Conservation (phyloP, 208 protist species). For the Wallacemonas sp. region DNA sequence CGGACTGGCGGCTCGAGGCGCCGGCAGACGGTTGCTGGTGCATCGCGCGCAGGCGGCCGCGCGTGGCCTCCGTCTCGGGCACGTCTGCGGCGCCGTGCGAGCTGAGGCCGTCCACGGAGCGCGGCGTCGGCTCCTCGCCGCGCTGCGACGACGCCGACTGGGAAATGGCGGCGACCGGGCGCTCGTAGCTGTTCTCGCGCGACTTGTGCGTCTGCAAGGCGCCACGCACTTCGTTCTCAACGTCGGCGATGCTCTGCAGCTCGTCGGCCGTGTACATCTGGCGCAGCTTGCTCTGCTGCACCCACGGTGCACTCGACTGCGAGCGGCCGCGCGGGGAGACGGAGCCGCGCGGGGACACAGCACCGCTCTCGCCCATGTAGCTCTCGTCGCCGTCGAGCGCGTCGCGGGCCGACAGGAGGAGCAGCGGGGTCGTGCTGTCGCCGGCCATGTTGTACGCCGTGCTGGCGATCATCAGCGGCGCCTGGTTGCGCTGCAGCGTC, state of each 20-base stretch:
- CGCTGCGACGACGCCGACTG: background rate
- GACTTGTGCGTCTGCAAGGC: conserved; percentile 37
- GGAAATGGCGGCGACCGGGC: conserved; percentile 6
- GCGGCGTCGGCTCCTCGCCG: background rate
- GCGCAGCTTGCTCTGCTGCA: conserved; percentile 40
- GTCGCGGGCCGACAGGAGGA: conserved; percentile 37
- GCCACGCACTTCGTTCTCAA: conserved; percentile 61
- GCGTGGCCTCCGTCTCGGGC: conserved; percentile 15
- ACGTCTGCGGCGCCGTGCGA: conserved; percentile 5
- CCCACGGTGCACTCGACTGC: conserved; percentile 23
- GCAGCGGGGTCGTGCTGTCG: conserved; percentile 28
- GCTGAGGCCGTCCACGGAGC: conserved; percentile 13
- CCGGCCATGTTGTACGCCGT: conserved; percentile 44
- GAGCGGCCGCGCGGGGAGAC: conserved; percentile 35
- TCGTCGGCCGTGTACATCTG: conserved; percentile 57
- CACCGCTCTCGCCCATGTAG: conserved; percentile 15
- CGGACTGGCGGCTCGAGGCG: background rate
- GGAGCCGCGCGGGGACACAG: conserved; percentile 29
- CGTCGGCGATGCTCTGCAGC: conserved; percentile 53
- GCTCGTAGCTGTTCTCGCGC: conserved; percentile 25
- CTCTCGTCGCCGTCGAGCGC: conserved; percentile 1
- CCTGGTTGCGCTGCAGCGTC: conserved; percentile 23
- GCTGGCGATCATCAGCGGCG: conserved; percentile 52
- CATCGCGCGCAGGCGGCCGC: conserved; percentile 4
- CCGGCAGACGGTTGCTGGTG: background rate